These are phyloP conservation scores for Rhynchosporium graminicola DNA, from an alignment of 2,329 filamentous ascomycete genomes.

Conservation along the genomic window DNA sequence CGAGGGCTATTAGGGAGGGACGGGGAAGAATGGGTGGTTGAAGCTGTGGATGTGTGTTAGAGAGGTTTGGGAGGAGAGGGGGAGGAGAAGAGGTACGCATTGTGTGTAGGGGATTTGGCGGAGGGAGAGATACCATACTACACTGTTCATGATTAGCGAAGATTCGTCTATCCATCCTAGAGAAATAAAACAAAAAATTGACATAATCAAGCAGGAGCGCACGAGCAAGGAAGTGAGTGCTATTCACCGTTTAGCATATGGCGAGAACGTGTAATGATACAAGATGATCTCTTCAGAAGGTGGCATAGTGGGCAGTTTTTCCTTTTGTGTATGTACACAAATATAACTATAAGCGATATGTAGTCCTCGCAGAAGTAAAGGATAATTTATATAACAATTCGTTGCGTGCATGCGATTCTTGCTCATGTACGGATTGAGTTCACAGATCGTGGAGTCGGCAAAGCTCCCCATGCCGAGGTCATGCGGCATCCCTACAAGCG, in stretches of 20 bases:
- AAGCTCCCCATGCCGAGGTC: slow-evolving; percentile 13
- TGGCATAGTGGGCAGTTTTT: not conserved
- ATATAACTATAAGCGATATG: not conserved
- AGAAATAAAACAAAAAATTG: not conserved
- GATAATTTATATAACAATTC: not conserved
- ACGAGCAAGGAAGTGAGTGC: not conserved
- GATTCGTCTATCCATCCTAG: not conserved
- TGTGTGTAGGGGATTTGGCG: slow-evolving; percentile 65
- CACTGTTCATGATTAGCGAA: slow-evolving; percentile 26
- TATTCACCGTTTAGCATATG: slow-evolving; percentile 56
- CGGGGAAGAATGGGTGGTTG: slow-evolving; percentile 68
- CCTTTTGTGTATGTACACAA: not conserved
- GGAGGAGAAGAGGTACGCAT: slow-evolving; percentile 55
- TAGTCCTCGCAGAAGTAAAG: not conserved
- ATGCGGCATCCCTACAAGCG: slow-evolving; percentile 7
- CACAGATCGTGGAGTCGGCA: slow-evolving; percentile 8
- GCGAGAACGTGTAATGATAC: slow-evolving; percentile 67
- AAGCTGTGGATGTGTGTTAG: slow-evolving; percentile 45
- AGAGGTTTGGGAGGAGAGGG: slow-evolving; percentile 1
- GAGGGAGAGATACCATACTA: slow-evolving; percentile 68
- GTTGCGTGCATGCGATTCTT: not conserved
- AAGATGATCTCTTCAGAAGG: slow-evolving; percentile 46
- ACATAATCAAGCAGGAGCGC: no score
- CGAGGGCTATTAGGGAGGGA: slow-evolving; percentile 61
- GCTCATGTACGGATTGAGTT: slow-evolving; percentile 2